These are phyloP conservation scores for Aurantiochytrium sp. DNA, from an alignment of 108 stramenopile species.

Conservation along the genomic window DNA sequence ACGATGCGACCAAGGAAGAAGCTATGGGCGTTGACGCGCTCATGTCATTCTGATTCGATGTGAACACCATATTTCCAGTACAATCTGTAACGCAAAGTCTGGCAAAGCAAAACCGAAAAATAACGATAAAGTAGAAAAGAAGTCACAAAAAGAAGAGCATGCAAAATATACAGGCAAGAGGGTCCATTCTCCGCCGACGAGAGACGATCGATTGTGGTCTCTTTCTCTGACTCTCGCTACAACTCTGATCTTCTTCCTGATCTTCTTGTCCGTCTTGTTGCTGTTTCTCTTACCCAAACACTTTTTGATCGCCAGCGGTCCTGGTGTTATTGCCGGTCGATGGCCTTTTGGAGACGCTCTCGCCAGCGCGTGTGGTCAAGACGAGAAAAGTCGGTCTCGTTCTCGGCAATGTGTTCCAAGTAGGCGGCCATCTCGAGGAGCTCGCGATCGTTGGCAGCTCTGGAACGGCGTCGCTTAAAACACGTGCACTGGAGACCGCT, in stretches of 20 bases:
- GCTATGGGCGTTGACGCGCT: background rate
- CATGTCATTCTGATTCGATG: background rate
- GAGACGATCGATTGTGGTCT: no score
- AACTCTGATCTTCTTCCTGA: no score
- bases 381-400: background rate
- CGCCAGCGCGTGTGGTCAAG: conserved; percentile 1
- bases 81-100: no score
- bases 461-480: conserved; percentile 55
- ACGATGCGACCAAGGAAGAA: background rate
- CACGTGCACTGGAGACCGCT: conserved; percentile 65
- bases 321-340: background rate
- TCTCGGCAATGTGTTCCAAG: background rate
- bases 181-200: no score
- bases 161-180: no score
- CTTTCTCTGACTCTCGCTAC: no score
- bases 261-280: background rate
- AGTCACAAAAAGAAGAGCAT: no score
- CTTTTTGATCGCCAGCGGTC: no score
- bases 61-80: background rate
- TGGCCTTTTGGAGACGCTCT: background rate
- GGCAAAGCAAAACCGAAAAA: no score
- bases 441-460: conserved; percentile 1
- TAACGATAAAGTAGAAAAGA: no score
- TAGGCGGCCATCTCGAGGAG: background rate
- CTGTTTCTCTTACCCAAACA: background rate